Percentiles rank a stretch among this genome's conserved stretches.
Evolutionary conservation across 441 rosid species (phyloP).

Genomic region (Eruca vesicaria): DNA sequence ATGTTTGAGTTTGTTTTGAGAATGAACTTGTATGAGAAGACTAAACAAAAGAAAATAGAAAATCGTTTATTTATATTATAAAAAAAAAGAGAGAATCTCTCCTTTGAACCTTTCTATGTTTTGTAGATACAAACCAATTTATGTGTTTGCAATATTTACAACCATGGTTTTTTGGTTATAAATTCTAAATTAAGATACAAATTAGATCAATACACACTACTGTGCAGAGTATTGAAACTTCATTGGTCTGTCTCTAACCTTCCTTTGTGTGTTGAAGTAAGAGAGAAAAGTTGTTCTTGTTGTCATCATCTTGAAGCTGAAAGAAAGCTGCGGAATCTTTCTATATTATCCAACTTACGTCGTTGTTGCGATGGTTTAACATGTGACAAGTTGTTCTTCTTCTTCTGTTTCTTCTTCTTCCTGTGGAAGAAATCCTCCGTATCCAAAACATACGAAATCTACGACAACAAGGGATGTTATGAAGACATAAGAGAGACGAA

Average conservation of each 20-base stretch:
- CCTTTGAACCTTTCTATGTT: conserved; percentile 7
- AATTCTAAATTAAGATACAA: conserved; percentile 12
- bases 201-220: conserved; percentile 18
- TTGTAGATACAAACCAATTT: too few relatives aligned
- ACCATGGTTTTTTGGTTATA: neutral
- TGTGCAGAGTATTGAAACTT: conserved; percentile 22
- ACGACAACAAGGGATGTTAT: conserved; percentile 20
- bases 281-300: neutral
- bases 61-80: conserved; percentile 11
- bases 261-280: conserved; percentile 17
- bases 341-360: conserved; percentile 39
- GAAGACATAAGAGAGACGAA: neutral
- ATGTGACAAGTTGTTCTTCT: conserved; percentile 27
- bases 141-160: conserved; percentile 30
- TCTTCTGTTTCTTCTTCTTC: conserved; percentile 42
- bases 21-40: neutral
- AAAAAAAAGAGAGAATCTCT: conserved; percentile 5
- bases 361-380: conserved; percentile 26
- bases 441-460: conserved; percentile 94
- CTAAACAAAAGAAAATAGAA: neutral
- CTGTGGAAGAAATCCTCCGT: conserved; percentile 87
- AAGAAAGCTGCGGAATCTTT: conserved; percentile 61
- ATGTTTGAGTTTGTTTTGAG: neutral
- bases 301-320: conserved; percentile 41
- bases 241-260: neutral